Base-by-base conservation (phyloP, 345 rosid species). In the Euphorbia tirucalli region DNA sequence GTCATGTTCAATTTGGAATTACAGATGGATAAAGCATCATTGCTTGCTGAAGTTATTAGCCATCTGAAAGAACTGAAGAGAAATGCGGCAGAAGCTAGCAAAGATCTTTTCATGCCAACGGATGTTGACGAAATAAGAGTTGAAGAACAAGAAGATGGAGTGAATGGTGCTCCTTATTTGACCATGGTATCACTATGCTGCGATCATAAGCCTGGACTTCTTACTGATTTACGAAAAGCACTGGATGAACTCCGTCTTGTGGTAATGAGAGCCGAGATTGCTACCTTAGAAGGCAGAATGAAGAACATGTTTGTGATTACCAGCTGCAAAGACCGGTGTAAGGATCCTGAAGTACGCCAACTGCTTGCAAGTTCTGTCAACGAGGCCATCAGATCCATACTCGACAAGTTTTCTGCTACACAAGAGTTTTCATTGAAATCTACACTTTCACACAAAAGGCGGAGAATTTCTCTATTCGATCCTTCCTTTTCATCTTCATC, bases 11-110 rank as follows among this genome's bases (percentile, higher is more conserved):
- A 31, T 68, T 68, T 32, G 65, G 35, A 32, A 19, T 46, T 1
- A 24, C 27, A 90, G 92, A 88, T 88, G 92, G 96, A 90, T 85
- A 90, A 90, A 70, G 91, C 92, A 56, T 77, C 92, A 59, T 82
- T 90, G 81, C 89, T 90, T 60, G 91, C 84, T 56, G 86, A 84
- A 78, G 92, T 90, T 15, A 76, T 84, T 31, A 65, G 41, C 49
- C 79, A 90, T 71, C 79, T 86, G 73, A 84, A 84, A 66, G 87
- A 78, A 66, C 85, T 88, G 50, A 77, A 90, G 77, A 84, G 72
- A 67, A 75, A 19, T 28, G 85, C 91, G 11, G 48, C 44, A 7
- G 89, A 83, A 78, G 78, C 86, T 21, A 72, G 81, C 62, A 65
- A 73, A 72, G 91, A 87, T 44, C 77, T 64, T 73, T 80, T 86